A percentile compares a stretch with the other conserved stretches of the same genome.
Evolutionary conservation across 225 moss, liverwort and hornwort species (phyloP).

Genomic region (Anthoceros angustus): DNA sequence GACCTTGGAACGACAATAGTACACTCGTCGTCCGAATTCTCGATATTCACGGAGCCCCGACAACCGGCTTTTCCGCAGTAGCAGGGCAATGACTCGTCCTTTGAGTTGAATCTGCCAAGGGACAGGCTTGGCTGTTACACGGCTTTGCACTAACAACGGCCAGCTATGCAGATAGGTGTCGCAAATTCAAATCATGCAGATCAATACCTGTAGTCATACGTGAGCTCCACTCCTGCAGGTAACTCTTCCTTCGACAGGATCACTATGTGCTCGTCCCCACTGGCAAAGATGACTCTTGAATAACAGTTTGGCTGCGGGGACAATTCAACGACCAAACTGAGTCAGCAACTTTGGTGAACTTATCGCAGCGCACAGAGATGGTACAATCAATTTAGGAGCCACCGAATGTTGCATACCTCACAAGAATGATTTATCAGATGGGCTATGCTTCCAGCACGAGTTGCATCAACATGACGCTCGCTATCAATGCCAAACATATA

Average conservation of each 20-base stretch:
- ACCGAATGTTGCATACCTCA: constrained; percentile 30
- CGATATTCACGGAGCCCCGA: constrained; percentile 90
- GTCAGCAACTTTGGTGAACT: neutral
- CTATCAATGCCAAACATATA: constrained; percentile 99
- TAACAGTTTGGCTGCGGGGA: constrained; percentile 65
- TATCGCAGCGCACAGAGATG: neutral
- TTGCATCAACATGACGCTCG: constrained; percentile 93
- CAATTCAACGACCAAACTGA: neutral
- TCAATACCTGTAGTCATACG: constrained; percentile 69
- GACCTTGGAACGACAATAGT: constrained; percentile 39
- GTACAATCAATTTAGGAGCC: neutral
- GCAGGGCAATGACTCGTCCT: constrained; percentile 89
- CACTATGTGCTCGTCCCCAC: constrained; percentile 91
- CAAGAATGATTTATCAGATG: constrained; percentile 99
- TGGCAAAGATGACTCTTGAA: constrained; percentile 80
- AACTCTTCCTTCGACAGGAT: constrained; percentile 90
- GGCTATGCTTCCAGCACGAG: constrained; percentile 86
- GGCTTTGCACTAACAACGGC: no score
- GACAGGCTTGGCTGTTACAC: neutral
- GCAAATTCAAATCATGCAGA: neutral
- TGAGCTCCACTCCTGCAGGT: constrained; percentile 59
- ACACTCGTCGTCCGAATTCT: constrained; percentile 54
- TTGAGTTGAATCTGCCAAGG: constrained; percentile 54
- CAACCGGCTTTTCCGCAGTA: constrained; percentile 87
- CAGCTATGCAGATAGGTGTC: no score